phyloP scores from a whole-genome alignment of 2,329 filamentous ascomycete species.

The Cadophora malorum region DNA sequence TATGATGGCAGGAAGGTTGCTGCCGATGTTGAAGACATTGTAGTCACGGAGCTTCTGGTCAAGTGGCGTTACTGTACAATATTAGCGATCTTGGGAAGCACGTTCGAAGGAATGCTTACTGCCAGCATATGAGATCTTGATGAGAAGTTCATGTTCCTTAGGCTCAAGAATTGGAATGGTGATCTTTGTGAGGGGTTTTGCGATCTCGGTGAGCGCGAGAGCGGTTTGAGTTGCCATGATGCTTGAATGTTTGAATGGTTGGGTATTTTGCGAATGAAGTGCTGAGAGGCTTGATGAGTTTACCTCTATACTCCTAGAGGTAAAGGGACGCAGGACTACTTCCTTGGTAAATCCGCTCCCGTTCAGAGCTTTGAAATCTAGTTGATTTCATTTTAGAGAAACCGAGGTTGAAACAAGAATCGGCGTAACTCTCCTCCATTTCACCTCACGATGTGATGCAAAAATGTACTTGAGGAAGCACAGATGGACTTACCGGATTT shows the following conservation, averaged over 20 bases:
- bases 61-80: conserved; percentile 39
- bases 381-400: background rate
- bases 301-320: background rate
- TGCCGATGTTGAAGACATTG: conserved; percentile 46
- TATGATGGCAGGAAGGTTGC: conserved; percentile 45
- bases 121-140: conserved; percentile 48
- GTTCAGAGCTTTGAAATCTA: background rate
- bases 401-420: background rate
- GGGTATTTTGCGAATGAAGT: background rate
- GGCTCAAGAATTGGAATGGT: conserved; percentile 44
- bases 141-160: conserved; percentile 45
- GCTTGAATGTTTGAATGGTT: background rate
- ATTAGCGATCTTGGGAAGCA: background rate
- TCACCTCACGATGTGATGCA: background rate
- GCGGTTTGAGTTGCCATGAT: conserved; percentile 38
- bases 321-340: background rate
- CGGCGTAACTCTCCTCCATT: conserved; percentile 3
- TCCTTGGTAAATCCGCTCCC: background rate
- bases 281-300: background rate
- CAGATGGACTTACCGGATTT: conserved; percentile 6
- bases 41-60: conserved; percentile 49
- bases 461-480: background rate
- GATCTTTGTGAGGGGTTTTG: conserved; percentile 37
- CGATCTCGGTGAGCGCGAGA: conserved; percentile 39
- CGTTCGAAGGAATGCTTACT: conserved; percentile 16